These are phyloP conservation scores for Stephanodiscus triporus DNA, from an alignment of 108 stramenopile genomes.

Conservation along the genomic window DNA sequence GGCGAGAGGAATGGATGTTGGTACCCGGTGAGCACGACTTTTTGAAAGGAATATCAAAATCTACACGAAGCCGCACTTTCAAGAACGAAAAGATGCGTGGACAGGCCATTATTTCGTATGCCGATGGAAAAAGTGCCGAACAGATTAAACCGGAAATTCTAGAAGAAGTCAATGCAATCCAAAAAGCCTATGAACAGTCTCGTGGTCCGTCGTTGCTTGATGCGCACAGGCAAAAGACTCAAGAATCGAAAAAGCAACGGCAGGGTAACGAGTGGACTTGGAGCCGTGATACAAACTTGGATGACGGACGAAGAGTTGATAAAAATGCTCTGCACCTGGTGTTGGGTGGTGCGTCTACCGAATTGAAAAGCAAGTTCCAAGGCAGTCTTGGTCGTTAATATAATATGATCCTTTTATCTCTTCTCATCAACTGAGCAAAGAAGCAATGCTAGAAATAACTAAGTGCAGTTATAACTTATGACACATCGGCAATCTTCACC, in stretches of 20 bases:
- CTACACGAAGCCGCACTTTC: conserved; percentile 66
- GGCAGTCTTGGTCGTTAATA: conserved; percentile 46
- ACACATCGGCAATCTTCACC: conserved; percentile 23
- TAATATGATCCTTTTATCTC: not conserved
- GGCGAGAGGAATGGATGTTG: conserved; percentile 90
- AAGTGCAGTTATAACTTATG: not conserved
- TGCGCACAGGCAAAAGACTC: conserved; percentile 60
- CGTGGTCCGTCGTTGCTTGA: conserved; percentile 79
- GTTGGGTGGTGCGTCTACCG: conserved; percentile 73
- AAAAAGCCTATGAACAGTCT: conserved; percentile 69
- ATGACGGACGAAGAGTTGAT: conserved; percentile 85
- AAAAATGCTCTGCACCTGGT: conserved; percentile 79
- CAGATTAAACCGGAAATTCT: conserved; percentile 72
- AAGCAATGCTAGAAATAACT: conserved; percentile 2
- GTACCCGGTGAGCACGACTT: conserved; percentile 85
- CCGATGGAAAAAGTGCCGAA: conserved; percentile 12
- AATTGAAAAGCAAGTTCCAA: conserved; percentile 80
- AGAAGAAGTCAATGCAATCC: conserved; percentile 78
- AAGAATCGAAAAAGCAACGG: conserved; percentile 48
- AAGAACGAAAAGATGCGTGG: conserved; percentile 58
- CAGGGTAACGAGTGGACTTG: conserved; percentile 63
- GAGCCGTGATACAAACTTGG: conserved; percentile 79
- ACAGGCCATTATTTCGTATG: conserved; percentile 1
- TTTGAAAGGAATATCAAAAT: conserved; percentile 64
- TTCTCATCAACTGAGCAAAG: not conserved